These are phyloP conservation scores for Lentinula detonsa DNA, from an alignment of 768 basidiomycete genomes.

Conservation along the genomic window DNA sequence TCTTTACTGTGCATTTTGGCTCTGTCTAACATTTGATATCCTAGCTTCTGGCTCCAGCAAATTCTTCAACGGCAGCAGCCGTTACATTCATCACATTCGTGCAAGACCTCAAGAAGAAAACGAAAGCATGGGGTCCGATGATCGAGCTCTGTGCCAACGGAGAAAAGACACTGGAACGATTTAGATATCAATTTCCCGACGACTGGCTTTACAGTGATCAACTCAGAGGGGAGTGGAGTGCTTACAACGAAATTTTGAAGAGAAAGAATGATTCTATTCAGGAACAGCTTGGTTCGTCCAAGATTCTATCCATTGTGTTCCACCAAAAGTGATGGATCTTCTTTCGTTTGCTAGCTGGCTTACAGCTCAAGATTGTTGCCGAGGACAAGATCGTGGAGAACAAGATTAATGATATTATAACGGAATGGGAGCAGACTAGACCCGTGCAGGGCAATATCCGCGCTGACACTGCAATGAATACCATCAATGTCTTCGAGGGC, in stretches of 20 bases:
- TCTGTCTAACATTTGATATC: background rate
- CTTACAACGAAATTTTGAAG: slow-evolving; percentile 96
- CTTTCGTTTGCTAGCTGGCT: slow-evolving; percentile 53
- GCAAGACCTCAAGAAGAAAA: slow-evolving; percentile 97
- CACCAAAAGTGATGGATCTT: background rate
- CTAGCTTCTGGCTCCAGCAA: slow-evolving; percentile 67
- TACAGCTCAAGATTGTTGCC: slow-evolving; percentile 99
- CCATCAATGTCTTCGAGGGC: slow-evolving; percentile 92
- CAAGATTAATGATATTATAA: slow-evolving; percentile 84
- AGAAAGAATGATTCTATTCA: slow-evolving; percentile 98
- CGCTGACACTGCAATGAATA: slow-evolving; percentile 93
- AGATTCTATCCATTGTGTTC: background rate
- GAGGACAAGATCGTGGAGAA: slow-evolving; percentile 98
- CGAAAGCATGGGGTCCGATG: slow-evolving; percentile 94
- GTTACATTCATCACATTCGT: slow-evolving; percentile 99
- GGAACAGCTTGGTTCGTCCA: slow-evolving; percentile 80
- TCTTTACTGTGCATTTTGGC: background rate
- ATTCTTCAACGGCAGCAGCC: slow-evolving; percentile 94
- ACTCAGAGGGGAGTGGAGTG: slow-evolving; percentile 95
- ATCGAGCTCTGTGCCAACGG: slow-evolving; percentile 92
- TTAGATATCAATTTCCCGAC: slow-evolving; percentile 92
- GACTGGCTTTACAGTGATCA: slow-evolving; percentile 99
- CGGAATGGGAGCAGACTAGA: slow-evolving; percentile 94
- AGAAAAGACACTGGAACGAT: slow-evolving; percentile 95
- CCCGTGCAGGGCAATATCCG: slow-evolving; percentile 96